These are phyloP conservation scores for Forsythia suspensa DNA, from an alignment of 257 asterid species.

Conservation along the genomic window DNA sequence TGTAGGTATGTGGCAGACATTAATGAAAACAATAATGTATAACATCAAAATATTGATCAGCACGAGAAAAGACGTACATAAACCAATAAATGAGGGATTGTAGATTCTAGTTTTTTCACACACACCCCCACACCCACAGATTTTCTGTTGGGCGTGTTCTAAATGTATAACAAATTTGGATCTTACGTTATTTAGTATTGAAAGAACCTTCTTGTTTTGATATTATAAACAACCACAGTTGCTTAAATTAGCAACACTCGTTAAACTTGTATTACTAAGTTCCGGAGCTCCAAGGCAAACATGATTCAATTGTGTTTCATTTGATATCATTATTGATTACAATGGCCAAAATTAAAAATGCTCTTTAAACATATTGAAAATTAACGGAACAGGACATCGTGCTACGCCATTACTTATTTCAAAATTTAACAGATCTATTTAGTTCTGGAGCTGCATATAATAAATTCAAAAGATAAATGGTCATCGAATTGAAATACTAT, in stretches of 20 bases:
- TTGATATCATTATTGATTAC: background rate
- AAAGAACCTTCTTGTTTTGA: background rate
- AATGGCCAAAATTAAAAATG: background rate
- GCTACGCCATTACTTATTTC: background rate
- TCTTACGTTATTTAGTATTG: too few species aligned
- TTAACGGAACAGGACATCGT: background rate
- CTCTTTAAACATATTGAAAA: background rate
- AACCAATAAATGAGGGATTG: background rate
- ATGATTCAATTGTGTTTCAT: background rate
- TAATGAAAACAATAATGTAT: background rate
- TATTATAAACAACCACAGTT: background rate
- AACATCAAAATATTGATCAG: background rate
- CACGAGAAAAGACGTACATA: background rate
- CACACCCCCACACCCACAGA: background rate
- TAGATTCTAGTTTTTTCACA: background rate
- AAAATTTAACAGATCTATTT: background rate
- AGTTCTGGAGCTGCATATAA: background rate
- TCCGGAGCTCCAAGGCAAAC: background rate
- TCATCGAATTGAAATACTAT: background rate
- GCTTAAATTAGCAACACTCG: background rate
- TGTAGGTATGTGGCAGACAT: background rate
- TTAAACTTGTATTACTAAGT: background rate
- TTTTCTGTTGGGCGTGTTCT: background rate
- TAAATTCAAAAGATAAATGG: background rate
- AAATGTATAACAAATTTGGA: too few species aligned